These are phyloP conservation scores for Tilletia caries DNA, from an alignment of 1,284 basidiomycete species.

Conservation along the genomic window DNA sequence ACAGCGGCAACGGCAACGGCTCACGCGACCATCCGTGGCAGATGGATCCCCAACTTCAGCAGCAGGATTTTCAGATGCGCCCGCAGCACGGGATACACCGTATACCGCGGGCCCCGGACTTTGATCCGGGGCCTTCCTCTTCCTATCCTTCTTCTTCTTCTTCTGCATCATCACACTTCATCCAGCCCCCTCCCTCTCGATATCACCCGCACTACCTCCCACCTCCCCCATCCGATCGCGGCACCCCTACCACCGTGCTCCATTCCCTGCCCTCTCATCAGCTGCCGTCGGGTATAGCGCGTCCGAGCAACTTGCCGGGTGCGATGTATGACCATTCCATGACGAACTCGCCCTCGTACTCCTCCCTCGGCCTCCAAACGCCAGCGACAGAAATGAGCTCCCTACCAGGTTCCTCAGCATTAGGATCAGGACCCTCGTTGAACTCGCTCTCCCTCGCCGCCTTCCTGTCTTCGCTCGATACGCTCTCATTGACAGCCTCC, in stretches of 20 bases:
- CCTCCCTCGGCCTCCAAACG: slow-evolving; percentile 11
- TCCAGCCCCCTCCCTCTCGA: too few species aligned
- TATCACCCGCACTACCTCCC: neutral
- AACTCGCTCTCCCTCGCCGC: slow-evolving; percentile 46
- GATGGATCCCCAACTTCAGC: too few species aligned
- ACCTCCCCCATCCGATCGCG: neutral
- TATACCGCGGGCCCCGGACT: slow-evolving; percentile 4
- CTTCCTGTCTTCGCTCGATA: slow-evolving; percentile 49
- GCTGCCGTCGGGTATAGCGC: neutral
- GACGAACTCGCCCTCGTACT: neutral
- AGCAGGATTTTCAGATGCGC: slow-evolving; percentile 13
- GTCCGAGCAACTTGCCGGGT: neutral
- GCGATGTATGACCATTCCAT: neutral
- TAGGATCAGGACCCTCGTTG: slow-evolving; percentile 24
- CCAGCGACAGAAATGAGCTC: neutral
- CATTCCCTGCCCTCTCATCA: neutral
- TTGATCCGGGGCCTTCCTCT: slow-evolving; percentile 2
- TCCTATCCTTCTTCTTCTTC: neutral
- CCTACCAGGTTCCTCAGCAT: neutral
- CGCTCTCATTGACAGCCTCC: slow-evolving; percentile 44
- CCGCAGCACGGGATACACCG: neutral
- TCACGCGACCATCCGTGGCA: too few species aligned
- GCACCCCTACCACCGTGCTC: neutral
- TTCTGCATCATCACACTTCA: too few species aligned
- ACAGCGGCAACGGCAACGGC: too few species aligned